Percentiles rank a stretch among this genome's conserved stretches.
phyloP scores from a whole-genome alignment of 768 basidiomycete genomes.

The Lentinus brumalis region DNA sequence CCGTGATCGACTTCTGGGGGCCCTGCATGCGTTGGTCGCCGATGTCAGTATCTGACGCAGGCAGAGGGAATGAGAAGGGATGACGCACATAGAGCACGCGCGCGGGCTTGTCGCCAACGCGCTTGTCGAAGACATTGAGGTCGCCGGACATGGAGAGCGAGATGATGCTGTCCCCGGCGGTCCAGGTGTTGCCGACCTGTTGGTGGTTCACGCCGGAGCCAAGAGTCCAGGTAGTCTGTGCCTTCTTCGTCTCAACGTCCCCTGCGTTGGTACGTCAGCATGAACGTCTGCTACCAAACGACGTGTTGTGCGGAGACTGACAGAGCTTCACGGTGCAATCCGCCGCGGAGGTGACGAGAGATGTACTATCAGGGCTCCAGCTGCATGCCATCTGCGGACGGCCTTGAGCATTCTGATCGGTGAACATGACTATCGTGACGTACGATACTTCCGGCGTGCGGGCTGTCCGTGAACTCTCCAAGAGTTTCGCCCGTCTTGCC shows the following conservation, averaged over 20 bases:
- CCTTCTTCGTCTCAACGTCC: slow-evolving; percentile 78
- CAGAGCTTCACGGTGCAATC: slow-evolving; percentile 90
- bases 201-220: slow-evolving; percentile 78
- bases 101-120: slow-evolving; percentile 60
- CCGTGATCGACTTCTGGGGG: slow-evolving; percentile 80
- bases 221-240: slow-evolving; percentile 66
- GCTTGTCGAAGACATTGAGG: slow-evolving; percentile 80
- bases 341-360: slow-evolving; percentile 78
- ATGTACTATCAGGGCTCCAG: slow-evolving; percentile 80
- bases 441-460: slow-evolving; percentile 78
- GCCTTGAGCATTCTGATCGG: background rate
- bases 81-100: slow-evolving; percentile 60
- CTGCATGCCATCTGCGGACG: slow-evolving; percentile 61
- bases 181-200: slow-evolving; percentile 91
- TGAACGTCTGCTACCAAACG: too few species aligned
- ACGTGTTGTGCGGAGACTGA: slow-evolving; percentile 36
- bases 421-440: slow-evolving; percentile 30
- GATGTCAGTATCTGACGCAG: background rate
- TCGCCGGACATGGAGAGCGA: slow-evolving; percentile 84
- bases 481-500: slow-evolving; percentile 85
- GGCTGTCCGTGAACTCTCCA: slow-evolving; percentile 64
- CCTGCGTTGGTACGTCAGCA: slow-evolving; percentile 44
- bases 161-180: slow-evolving; percentile 65
- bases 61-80: background rate
- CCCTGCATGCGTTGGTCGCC: slow-evolving; percentile 46